Conservation (phyloP, 805 yeast species). For the Candida loeiensis region DNA sequence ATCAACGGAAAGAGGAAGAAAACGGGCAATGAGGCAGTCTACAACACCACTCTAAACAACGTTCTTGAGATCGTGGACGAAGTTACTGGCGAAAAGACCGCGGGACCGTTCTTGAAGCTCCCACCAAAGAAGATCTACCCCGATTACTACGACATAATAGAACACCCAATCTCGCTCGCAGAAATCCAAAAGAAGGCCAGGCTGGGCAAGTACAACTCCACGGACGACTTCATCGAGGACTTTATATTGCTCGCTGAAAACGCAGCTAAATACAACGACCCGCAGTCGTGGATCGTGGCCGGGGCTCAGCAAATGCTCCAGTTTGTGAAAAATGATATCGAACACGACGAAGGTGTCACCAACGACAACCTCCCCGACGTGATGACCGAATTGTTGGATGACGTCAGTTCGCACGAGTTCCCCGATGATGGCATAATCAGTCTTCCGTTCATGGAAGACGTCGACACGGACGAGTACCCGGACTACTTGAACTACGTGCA, state of each 20-base stretch:
- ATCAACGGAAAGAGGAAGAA: conserved; percentile 6
- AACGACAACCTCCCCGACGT: conserved; percentile 19
- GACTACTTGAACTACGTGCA: conserved; percentile 74
- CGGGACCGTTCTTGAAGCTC: conserved; percentile 30
- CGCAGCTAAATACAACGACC: conserved; percentile 40
- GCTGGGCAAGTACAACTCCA: conserved; percentile 43
- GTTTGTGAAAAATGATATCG: conserved; percentile 51
- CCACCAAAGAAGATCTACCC: conserved; percentile 39
- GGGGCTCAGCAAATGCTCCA: conserved; percentile 58
- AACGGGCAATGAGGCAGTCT: conserved; percentile 19
- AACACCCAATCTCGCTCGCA: conserved; percentile 30
- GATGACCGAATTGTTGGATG: conserved; percentile 30
- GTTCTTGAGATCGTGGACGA: conserved; percentile 33
- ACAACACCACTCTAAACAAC: conserved; percentile 27
- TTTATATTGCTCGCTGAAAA: conserved; percentile 35
- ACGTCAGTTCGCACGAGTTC: conserved; percentile 42
- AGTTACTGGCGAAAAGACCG: conserved; percentile 19
- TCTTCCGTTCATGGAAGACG: conserved; percentile 73
- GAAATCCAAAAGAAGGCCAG: conserved; percentile 34
- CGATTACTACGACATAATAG: conserved; percentile 36
- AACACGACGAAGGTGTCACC: conserved; percentile 18
- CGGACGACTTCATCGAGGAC: conserved; percentile 37
- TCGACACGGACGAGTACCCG: conserved; percentile 67
- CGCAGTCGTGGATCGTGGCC: conserved; percentile 53
- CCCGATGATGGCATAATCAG: conserved; percentile 52